These are phyloP conservation scores for Picochlorum sp. DNA, from an alignment of 139 green algal genomes.

Conservation along the genomic window DNA sequence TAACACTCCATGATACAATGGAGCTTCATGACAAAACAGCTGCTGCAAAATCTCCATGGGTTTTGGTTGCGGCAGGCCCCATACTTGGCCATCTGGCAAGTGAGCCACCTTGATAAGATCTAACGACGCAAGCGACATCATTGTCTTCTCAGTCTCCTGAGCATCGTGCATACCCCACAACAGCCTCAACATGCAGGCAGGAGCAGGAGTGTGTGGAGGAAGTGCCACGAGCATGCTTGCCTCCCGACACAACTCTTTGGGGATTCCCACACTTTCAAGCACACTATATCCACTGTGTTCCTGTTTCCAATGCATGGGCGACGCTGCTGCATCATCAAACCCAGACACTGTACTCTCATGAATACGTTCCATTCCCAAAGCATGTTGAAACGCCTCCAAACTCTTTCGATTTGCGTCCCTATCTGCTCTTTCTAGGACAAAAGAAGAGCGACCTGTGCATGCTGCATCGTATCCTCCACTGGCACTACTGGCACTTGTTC, in stretches of 20 bases:
- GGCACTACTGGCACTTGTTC: background rate
- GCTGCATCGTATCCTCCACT: too few species aligned
- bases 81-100: slow-evolving; percentile 23
- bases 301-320: background rate
- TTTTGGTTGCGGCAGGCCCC: slow-evolving; percentile 27
- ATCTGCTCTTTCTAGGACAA: slow-evolving; percentile 26
- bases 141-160: background rate
- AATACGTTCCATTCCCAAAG: background rate
- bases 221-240: slow-evolving; percentile 27
- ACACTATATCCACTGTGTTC: background rate
- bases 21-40: slow-evolving; percentile 21
- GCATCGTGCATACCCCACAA: slow-evolving; percentile 36
- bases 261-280: slow-evolving; percentile 10
- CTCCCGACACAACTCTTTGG: slow-evolving; percentile 1
- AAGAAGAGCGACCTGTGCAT: slow-evolving; percentile 13
- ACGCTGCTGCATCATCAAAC: too few species aligned
- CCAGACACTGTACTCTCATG: background rate
- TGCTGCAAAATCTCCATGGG: slow-evolving; percentile 21
- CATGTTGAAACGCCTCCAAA: slow-evolving; percentile 28
- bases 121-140: slow-evolving; percentile 10
- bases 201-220: slow-evolving; percentile 44
- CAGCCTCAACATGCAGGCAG: slow-evolving; percentile 30
- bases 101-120: slow-evolving; percentile 27
- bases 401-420: slow-evolving; percentile 26
- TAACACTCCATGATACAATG: slow-evolving; percentile 11